A percentile compares a stretch with the other conserved stretches of the same genome.
phyloP scores from a whole-genome alignment of 768 basidiomycete genomes.

The Lentinula sp. region DNA sequence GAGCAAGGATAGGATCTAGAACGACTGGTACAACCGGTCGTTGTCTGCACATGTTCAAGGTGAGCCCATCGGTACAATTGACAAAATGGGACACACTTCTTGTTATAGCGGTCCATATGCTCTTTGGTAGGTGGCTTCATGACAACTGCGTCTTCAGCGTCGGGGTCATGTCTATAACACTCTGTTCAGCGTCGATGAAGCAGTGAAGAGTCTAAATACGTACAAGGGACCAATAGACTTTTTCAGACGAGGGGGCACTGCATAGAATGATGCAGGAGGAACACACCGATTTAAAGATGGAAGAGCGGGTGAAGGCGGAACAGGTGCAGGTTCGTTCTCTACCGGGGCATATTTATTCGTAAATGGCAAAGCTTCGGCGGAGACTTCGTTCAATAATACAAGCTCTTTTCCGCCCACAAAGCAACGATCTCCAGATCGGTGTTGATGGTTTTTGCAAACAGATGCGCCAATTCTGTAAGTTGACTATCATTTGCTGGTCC shows the following conservation, averaged over 20 bases:
- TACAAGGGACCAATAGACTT: conserved; percentile 41
- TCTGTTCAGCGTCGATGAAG: background rate
- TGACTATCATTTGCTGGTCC: background rate
- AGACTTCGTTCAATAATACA: conserved; percentile 48
- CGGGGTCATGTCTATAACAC: conserved; percentile 64
- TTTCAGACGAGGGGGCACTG: conserved; percentile 32
- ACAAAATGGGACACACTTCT: conserved; percentile 40
- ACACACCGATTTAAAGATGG: conserved; percentile 31
- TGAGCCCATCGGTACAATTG: background rate
- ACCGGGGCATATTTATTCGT: background rate
- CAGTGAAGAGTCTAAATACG: conserved; percentile 13
- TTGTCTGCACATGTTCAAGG: conserved; percentile 33
- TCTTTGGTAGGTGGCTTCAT: conserved; percentile 75
- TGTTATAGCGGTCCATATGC: conserved; percentile 63
- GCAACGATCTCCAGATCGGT: conserved; percentile 39
- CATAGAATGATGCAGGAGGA: conserved; percentile 60
- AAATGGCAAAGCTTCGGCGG: conserved; percentile 46
- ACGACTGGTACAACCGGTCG: conserved; percentile 75
- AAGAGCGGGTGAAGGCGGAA: background rate
- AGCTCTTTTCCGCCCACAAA: conserved; percentile 58
- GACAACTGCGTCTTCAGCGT: conserved; percentile 70
- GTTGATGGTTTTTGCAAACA: conserved; percentile 50
- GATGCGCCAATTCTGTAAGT: conserved; percentile 53
- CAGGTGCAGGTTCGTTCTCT: background rate
- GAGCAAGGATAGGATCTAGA: conserved; percentile 78